A percentile compares a stretch with the other conserved stretches of the same genome.
These are phyloP conservation scores for Millerago galiae DNA, from an alignment of 805 yeast species.

Conservation along the genomic window DNA sequence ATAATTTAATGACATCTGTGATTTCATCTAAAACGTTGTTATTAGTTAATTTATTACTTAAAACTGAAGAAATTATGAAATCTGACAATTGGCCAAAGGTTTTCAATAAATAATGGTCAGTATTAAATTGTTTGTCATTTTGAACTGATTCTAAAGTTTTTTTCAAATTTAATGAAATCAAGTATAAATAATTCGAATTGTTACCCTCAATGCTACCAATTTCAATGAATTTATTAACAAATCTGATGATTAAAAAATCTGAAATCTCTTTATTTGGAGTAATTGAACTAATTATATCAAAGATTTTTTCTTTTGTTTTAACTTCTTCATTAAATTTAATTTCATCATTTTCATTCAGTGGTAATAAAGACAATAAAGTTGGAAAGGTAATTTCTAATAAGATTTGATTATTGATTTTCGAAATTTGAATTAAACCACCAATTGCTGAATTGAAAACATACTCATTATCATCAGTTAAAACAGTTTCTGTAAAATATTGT, in stretches of 20 bases:
- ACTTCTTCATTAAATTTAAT: slow-evolving; percentile 20
- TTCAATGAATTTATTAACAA: slow-evolving; percentile 26
- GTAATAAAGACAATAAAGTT: slow-evolving; percentile 42
- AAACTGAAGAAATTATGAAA: slow-evolving; percentile 4
- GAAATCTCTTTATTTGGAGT: slow-evolving; percentile 29
- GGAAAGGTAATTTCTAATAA: slow-evolving; percentile 50
- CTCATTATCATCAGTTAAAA: slow-evolving; percentile 45
- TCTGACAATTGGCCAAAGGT: slow-evolving; percentile 11
- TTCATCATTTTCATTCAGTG: slow-evolving; percentile 33
- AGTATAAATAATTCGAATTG: slow-evolving; percentile 10
- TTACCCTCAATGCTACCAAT: slow-evolving; percentile 8
- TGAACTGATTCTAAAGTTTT: slow-evolving; percentile 18
- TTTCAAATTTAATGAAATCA: slow-evolving; percentile 17
- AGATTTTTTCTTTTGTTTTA: slow-evolving; percentile 21
- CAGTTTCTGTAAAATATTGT: slow-evolving; percentile 57
- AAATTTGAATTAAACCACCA: slow-evolving; percentile 43
- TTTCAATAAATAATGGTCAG: slow-evolving; percentile 15
- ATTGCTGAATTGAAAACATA: slow-evolving; percentile 48
- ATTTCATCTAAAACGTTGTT: slow-evolving; percentile 19
- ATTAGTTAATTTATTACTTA: slow-evolving; percentile 5
- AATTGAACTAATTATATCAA: slow-evolving; percentile 19
- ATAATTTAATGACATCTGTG: slow-evolving; percentile 29
- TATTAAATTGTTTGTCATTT: slow-evolving; percentile 13
- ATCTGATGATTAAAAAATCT: slow-evolving; percentile 33
- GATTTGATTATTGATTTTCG: slow-evolving; percentile 31